Conservation (phyloP, 495 filamentous ascomycete species). For the Penicillium maclennaniae region DNA sequence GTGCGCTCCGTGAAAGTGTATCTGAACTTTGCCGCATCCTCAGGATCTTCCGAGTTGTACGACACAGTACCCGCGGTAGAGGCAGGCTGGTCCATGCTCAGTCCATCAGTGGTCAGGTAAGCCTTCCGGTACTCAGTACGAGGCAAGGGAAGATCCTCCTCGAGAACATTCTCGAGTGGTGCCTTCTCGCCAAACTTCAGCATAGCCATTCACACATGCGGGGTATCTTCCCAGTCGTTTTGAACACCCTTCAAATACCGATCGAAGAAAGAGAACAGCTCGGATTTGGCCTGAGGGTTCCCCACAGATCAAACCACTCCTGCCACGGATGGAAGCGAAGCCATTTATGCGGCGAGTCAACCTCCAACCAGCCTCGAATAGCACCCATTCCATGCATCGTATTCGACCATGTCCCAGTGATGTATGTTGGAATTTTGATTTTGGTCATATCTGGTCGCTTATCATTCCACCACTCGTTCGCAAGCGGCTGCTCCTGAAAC, state of each 20-base stretch:
- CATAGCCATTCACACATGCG: neutral
- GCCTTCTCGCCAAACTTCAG: neutral
- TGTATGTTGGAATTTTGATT: slow-evolving; percentile 23
- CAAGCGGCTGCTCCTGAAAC: slow-evolving; percentile 2
- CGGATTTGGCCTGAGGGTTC: neutral
- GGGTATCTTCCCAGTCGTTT: neutral
- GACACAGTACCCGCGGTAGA: too few species aligned
- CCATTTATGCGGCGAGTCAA: slow-evolving; percentile 2
- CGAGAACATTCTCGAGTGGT: too few species aligned
- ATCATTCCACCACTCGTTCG: slow-evolving; percentile 27
- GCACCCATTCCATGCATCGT: slow-evolving; percentile 21
- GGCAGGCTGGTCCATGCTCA: too few species aligned
- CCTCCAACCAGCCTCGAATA: neutral
- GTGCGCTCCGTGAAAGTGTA: neutral
- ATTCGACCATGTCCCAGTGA: slow-evolving; percentile 25
- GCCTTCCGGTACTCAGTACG: too few species aligned
- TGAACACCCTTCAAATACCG: neutral
- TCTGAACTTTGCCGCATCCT: neutral
- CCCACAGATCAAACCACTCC: slow-evolving; percentile 4
- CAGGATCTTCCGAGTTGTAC: too few species aligned
- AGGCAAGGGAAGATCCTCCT: too few species aligned
- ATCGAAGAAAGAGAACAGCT: neutral
- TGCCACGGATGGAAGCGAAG: slow-evolving; percentile 3
- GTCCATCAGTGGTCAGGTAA: too few species aligned
- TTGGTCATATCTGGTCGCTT: slow-evolving; percentile 22